Evolutionary conservation across 108 stramenopile genomes (phyloP).

Genomic region (Phaeodactylum tricornutum): DNA sequence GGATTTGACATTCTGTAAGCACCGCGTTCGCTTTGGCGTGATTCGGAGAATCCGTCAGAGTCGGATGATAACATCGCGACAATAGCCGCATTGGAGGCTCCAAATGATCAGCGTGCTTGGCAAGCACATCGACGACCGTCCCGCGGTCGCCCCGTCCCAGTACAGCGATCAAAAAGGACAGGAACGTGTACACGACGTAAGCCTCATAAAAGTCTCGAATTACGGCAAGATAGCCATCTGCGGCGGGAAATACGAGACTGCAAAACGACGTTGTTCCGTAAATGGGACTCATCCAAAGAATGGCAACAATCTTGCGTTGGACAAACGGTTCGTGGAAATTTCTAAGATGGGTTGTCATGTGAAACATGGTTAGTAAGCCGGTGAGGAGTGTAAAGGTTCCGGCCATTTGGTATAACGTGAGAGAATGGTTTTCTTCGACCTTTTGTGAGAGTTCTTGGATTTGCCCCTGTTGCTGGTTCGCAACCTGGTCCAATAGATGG

Average conservation of each 20-base stretch:
- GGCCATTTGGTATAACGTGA: slow-evolving; percentile 54
- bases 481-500: slow-evolving; percentile 16
- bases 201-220: slow-evolving; percentile 68
- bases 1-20: slow-evolving; percentile 70
- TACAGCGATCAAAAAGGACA: slow-evolving; percentile 72
- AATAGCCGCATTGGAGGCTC: slow-evolving; percentile 39
- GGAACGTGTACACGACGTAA: slow-evolving; percentile 51
- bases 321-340: slow-evolving; percentile 72
- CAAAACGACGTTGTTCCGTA: slow-evolving; percentile 70
- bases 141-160: slow-evolving; percentile 64
- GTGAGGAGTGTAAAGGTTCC: slow-evolving; percentile 75
- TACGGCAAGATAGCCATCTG: slow-evolving; percentile 54
- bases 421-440: slow-evolving; percentile 32
- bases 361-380: slow-evolving; percentile 66
- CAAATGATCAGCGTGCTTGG: slow-evolving; percentile 47
- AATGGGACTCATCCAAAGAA: slow-evolving; percentile 88
- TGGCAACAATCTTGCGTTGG: slow-evolving; percentile 76
- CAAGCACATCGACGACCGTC: slow-evolving; percentile 45
- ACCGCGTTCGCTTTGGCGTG: slow-evolving; percentile 73
- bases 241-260: slow-evolving; percentile 40
- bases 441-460: slow-evolving; percentile 25
- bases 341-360: slow-evolving; percentile 64
- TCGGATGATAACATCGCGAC: slow-evolving; percentile 40
- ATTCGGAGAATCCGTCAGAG: slow-evolving; percentile 40
- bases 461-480: slow-evolving; percentile 20